Conservation (phyloP, 2,329 filamentous ascomycete genomes). For the Cladosporium velox region DNA sequence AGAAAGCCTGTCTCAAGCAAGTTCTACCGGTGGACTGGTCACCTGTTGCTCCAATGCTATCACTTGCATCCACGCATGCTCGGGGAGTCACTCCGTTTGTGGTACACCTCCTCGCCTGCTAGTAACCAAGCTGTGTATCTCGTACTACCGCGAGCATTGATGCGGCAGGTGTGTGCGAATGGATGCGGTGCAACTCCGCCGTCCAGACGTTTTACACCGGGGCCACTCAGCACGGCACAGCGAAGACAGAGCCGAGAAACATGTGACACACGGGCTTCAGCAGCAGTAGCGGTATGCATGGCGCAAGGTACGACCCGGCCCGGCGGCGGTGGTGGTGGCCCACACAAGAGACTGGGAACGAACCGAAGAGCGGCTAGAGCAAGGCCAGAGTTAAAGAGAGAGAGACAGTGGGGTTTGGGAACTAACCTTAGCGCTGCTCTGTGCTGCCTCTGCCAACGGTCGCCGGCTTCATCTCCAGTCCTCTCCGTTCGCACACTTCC, state of each 20-base stretch:
- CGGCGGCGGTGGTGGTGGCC: background rate
- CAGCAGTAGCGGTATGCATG: background rate
- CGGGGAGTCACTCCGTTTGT: background rate
- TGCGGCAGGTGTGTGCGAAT: background rate
- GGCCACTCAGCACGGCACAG: slow-evolving; percentile 1
- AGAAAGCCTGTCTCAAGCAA: background rate
- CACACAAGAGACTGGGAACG: background rate
- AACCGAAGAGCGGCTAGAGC: slow-evolving; percentile 6
- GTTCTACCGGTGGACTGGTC: background rate
- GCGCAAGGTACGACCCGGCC: slow-evolving; percentile 3
- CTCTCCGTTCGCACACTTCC: slow-evolving; percentile 8
- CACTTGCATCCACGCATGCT: background rate
- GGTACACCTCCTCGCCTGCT: background rate
- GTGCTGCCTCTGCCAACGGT: slow-evolving; percentile 4
- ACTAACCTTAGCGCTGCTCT: background rate
- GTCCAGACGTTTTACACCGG: background rate
- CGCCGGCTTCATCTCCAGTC: slow-evolving; percentile 10
- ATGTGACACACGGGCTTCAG: slow-evolving; percentile 3
- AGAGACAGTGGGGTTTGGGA: slow-evolving; percentile 1
- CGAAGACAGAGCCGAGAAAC: background rate
- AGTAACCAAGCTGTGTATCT: background rate
- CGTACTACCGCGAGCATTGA: background rate
- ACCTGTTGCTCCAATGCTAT: background rate
- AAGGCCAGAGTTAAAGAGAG: background rate
- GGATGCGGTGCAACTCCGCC: background rate